Evolutionary conservation across 805 yeast genomes (phyloP), one percentile per base, ranked within the genome.

Genomic region (Jamesozyma lodderae): DNA sequence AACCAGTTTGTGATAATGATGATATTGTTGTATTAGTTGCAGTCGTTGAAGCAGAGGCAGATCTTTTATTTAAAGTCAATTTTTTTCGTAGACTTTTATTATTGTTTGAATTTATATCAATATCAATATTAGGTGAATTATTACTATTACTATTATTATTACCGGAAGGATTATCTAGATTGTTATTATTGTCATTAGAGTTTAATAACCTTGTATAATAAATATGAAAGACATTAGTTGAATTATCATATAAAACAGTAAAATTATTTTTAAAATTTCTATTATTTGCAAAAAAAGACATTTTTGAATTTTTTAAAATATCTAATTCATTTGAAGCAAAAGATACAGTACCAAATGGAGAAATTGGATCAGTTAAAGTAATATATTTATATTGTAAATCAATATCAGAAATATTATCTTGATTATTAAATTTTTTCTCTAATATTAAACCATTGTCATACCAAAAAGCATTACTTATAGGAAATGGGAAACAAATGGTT

Each of bases 351-450:
- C 94, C 86, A 40, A 83, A 68, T 4, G 84, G 92, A 2, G 75
- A 73, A 43, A 81, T 62, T 1, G 95, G 90, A 53, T 84, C 94
- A 1, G 77, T 68, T 41, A 86, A 54, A 0, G 94, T 77, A 37
- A 85, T 65, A 47, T 83, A 81, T 37, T 64, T 59, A 29, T 50
- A 51, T 23, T 39, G 30, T 2, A 21, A 15, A 25, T 42, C 41
- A 8, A 42, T 24, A 13, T 41, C 35, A 10, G 30, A 14, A n/a
- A n/a, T n/a, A 5, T 31, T 25, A n/a, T 30, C 9, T 24, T 18
- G 35, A 30, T 33, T 42, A 21, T 38, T 29, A 49, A 48, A 23
- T 35, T 67, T 70, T 27, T 77, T 64, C 49, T 81, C 83, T 17
- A 83, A 49, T 0, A 87, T 60, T 3, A 85, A 52, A 0, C 96